Percentiles rank a stretch among this genome's conserved stretches.
Evolutionary conservation across 1,139 yeast genomes (phyloP).

Genomic region (Debaryomycetaceae sp.): DNA sequence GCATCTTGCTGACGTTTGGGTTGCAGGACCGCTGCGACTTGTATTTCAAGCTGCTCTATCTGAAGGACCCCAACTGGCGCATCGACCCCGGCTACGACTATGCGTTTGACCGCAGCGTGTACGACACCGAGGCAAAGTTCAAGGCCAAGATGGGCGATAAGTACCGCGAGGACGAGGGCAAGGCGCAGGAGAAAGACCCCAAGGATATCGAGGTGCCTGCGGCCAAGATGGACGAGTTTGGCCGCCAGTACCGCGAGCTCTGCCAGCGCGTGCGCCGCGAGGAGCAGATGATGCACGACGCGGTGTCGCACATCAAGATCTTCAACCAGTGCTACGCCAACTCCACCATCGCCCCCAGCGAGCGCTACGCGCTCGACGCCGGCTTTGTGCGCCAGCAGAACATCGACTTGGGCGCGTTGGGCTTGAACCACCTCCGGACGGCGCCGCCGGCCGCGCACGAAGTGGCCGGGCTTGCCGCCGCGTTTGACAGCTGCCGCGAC

Average conservation of each 20-base stretch:
- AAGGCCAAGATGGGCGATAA: slow-evolving; percentile 4
- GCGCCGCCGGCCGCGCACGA: slow-evolving; percentile 2
- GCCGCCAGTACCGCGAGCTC: slow-evolving; percentile 12
- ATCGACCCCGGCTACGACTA: slow-evolving; percentile 13
- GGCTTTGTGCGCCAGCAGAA: slow-evolving; percentile 5
- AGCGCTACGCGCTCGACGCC: too few relatives aligned
- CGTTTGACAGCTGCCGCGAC: slow-evolving; percentile 8
- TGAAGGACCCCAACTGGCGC: slow-evolving; percentile 11
- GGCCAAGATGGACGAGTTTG: slow-evolving; percentile 16
- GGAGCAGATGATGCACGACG: slow-evolving; percentile 35
- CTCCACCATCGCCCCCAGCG: slow-evolving; percentile 4
- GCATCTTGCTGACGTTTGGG: slow-evolving; percentile 6
- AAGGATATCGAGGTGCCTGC: slow-evolving; percentile 8
- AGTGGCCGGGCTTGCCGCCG: neutral
- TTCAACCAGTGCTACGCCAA: slow-evolving; percentile 41
- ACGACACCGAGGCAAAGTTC: slow-evolving; percentile 13
- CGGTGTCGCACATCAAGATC: slow-evolving; percentile 37
- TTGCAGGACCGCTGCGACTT: slow-evolving; percentile 12
- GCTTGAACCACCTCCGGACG: slow-evolving; percentile 2
- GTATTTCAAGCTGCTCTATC: slow-evolving; percentile 11
- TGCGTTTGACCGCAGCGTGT: slow-evolving; percentile 12
- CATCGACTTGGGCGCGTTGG: slow-evolving; percentile 3
- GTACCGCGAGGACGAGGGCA: slow-evolving; percentile 8
- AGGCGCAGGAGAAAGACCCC: slow-evolving; percentile 7
- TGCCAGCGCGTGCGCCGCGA: neutral